Conservation (phyloP, 441 rosid genomes). For the Euphorbia neoarborescens region DNA sequence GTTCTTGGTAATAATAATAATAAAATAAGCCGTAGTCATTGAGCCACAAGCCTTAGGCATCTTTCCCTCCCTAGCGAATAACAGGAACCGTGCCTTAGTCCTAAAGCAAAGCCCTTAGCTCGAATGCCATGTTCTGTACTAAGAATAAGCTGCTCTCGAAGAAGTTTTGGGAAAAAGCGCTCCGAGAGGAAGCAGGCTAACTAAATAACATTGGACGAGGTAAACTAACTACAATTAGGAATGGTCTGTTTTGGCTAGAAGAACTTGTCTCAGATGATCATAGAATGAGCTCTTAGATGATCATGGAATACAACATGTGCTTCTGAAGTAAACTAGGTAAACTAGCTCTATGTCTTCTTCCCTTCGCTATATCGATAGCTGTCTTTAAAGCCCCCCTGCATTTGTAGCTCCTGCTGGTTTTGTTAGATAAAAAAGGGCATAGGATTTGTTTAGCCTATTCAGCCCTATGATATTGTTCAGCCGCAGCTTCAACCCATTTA, state of each 20-base stretch:
- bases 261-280: background rate
- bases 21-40: no score
- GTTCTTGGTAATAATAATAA: no score
- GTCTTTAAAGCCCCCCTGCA: background rate
- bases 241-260: background rate
- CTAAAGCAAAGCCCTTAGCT: no score
- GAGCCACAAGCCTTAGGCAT: no score
- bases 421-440: background rate
- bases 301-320: constrained; percentile 1
- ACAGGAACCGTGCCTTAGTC: no score
- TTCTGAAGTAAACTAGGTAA: background rate
- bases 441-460: background rate
- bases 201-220: background rate
- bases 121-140: no score
- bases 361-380: constrained; percentile 1
- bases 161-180: no score
- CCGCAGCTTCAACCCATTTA: background rate
- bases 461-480: background rate
- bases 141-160: no score
- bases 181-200: background rate
- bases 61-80: no score
- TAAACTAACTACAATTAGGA: background rate
- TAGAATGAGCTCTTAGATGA: background rate
- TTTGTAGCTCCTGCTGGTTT: background rate
- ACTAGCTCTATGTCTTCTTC: background rate